Base-by-base conservation (phyloP, 129 eudicot species). In the Lactuca saligna region DNA sequence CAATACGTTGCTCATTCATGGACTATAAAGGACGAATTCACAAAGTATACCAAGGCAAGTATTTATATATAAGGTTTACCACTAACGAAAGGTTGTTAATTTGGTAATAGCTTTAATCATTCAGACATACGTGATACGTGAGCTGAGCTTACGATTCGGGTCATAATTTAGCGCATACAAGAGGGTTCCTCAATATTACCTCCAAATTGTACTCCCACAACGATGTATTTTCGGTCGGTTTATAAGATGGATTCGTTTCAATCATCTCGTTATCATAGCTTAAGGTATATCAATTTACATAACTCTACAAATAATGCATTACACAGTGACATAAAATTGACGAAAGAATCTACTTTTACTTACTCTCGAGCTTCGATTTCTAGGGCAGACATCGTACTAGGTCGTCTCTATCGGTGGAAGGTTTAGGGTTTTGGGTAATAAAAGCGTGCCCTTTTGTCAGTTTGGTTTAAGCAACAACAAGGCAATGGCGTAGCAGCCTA, bases 281-380 rank as follows among this genome's bases (percentile, higher is more conserved):
- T 17, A 60, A 55, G 25, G 41, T 37, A 54, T 34, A 42, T 32
- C n/a, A 71, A 50, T 46, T 29, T 35, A 49, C 35, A 51, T 50
- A 35, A 17, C 8, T 31, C 10, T 17, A 54, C 50, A 57, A 25
- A 77, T 2, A 7, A 42, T 33, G 38, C 34, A 53, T 59, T 33
- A n/a, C 14, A 58, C 9, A 72, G 46, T 63, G 55, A 41, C 5
- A 12, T 37, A 6, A 34, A 44, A 29, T 17, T 51, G 46, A 71
- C 1, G 58, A 51, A 48, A 17, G 4, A 57, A 48, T n/a, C 63
- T 37, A 6, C 6, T 25, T 1, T 34, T 74, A 68, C 99, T 83
- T 82, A 94, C 99, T 94, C 99, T 69, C 93, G 90, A 76, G 99
- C 97, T 85, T 94, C 99, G 57, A 94, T 94, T 84, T 94, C 99